Conservation (phyloP, 768 basidiomycete genomes). For the Tylopilus plumbeoviolaceoides region DNA sequence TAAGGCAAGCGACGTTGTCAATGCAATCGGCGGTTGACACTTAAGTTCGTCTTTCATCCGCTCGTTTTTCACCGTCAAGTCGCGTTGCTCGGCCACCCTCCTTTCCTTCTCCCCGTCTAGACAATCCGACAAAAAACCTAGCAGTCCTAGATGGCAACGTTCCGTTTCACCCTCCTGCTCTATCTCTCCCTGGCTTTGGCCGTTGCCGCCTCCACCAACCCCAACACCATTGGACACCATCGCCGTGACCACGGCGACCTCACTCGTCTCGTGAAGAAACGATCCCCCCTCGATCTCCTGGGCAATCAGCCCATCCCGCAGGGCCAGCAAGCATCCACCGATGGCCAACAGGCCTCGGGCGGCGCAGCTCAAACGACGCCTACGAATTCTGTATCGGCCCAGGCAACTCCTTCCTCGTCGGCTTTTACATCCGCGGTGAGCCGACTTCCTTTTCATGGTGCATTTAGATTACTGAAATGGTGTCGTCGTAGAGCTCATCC, state of each 20-base stretch:
- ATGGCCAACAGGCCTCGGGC: too few relatives aligned
- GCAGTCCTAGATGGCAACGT: slow-evolving; percentile 43
- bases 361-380: slow-evolving; percentile 7
- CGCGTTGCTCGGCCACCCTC: not conserved
- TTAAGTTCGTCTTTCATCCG: not conserved
- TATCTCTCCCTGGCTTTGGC: slow-evolving; percentile 53
- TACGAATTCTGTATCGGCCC: not conserved
- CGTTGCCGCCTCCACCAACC: slow-evolving; percentile 42
- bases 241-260: slow-evolving; percentile 55
- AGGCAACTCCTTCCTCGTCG: slow-evolving; percentile 8
- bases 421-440: slow-evolving; percentile 19
- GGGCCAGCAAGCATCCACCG: not conserved
- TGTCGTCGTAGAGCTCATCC: slow-evolving; percentile 11
- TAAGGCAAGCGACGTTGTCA: not conserved
- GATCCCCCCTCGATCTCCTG: slow-evolving; percentile 32
- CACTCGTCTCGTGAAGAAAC: slow-evolving; percentile 69
- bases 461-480: slow-evolving; percentile 1
- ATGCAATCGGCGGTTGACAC: not conserved
- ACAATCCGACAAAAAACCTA: slow-evolving; percentile 4
- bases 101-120: not conserved
- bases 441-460: not conserved
- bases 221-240: slow-evolving; percentile 38
- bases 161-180: slow-evolving; percentile 62
- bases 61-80: not conserved
- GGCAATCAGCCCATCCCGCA: not conserved